Evolutionary conservation across 2,329 filamentous ascomycete genomes (phyloP).

Genomic region (Pestalotiopsis sp.): DNA sequence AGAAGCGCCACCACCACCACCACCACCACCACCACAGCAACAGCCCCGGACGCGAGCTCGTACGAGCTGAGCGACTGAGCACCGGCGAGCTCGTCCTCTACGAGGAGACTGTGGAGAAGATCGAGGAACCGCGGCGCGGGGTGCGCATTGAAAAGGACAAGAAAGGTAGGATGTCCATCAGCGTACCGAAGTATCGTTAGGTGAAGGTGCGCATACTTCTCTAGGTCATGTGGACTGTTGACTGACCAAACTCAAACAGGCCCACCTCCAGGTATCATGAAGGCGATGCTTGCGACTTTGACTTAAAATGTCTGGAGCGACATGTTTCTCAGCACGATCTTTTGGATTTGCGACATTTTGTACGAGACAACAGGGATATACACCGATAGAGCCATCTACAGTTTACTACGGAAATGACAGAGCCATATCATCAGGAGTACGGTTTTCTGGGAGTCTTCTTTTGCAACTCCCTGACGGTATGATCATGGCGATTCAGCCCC

Average conservation of each 20-base stretch:
- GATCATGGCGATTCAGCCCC: background rate
- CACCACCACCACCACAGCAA: conserved; percentile 34
- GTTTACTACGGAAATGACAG: background rate
- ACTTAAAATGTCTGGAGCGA: conserved; percentile 44
- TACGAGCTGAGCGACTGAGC: conserved; percentile 56
- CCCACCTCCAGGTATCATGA: conserved; percentile 63
- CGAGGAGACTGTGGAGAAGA: conserved; percentile 57
- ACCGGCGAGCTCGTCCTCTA: conserved; percentile 66
- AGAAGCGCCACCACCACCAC: conserved; percentile 23
- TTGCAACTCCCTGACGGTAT: background rate
- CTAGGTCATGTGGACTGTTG: background rate
- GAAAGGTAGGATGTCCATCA: conserved; percentile 94
- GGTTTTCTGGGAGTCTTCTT: background rate
- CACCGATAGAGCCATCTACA: background rate
- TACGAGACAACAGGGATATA: background rate
- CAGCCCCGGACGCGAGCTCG: conserved; percentile 50
- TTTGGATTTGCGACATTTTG: background rate
- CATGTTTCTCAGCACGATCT: background rate
- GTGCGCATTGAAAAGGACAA: conserved; percentile 82
- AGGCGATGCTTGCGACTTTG: conserved; percentile 70
- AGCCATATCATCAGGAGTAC: background rate
- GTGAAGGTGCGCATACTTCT: conserved; percentile 42
- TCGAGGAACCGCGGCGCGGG: conserved; percentile 54
- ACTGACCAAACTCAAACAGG: conserved; percentile 41
- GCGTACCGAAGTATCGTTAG: conserved; percentile 69